Conservation (phyloP, 257 asterid genomes). For the Fraxinus anomala region DNA sequence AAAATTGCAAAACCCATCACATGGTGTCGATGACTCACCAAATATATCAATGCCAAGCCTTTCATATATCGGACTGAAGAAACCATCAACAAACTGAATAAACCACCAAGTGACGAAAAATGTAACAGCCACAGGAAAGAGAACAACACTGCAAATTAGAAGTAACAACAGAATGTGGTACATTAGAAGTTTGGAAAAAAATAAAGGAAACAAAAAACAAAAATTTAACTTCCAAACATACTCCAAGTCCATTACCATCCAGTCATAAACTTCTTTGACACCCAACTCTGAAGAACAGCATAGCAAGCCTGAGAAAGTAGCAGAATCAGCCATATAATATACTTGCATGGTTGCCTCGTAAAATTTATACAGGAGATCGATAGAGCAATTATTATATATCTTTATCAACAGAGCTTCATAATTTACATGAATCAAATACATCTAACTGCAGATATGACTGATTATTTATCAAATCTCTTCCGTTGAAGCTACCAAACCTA, state of each 20-base stretch:
- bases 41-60: conserved; percentile 85
- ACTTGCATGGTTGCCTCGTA: conserved; percentile 14
- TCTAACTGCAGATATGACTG: background rate
- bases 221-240: background rate
- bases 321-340: conserved; percentile 18
- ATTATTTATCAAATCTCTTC: background rate
- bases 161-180: conserved; percentile 18
- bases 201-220: background rate
- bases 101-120: conserved; percentile 97
- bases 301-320: conserved; percentile 79
- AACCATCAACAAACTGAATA: conserved; percentile 92
- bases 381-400: background rate
- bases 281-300: conserved; percentile 99
- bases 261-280: conserved; percentile 97
- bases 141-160: conserved; percentile 73
- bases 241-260: conserved; percentile 70
- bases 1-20: conserved; percentile 9
- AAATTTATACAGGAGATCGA: background rate
- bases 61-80: conserved; percentile 96
- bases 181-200: background rate
- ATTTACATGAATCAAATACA: background rate
- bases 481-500: background rate
- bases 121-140: conserved; percentile 97
- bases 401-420: background rate
- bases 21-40: conserved; percentile 54